Evolutionary conservation across 441 rosid species (phyloP).

Genomic region (Kokia cookei): DNA sequence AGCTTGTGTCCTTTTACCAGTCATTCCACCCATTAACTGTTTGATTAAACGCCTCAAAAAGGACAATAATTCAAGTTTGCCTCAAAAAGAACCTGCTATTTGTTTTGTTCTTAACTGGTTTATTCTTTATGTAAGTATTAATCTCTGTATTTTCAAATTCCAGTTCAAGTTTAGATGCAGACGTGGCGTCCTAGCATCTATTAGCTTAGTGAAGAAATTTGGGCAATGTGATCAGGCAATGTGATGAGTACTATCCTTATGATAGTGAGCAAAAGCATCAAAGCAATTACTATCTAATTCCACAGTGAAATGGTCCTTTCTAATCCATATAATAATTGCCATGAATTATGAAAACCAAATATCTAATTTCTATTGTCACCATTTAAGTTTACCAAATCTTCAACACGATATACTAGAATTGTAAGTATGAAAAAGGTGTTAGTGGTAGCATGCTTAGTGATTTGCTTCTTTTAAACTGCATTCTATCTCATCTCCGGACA

Average conservation of each 20-base stretch:
- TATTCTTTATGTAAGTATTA: too few species aligned
- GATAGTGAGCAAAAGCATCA: background rate
- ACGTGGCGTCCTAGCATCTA: too few species aligned
- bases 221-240: too few species aligned
- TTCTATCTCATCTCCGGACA: background rate
- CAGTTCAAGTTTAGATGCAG: too few species aligned
- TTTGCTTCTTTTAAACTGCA: background rate
- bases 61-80: too few species aligned
- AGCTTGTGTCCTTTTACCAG: too few species aligned
- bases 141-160: too few species aligned
- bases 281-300: background rate
- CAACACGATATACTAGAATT: background rate
- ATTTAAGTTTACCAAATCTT: background rate
- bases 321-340: background rate
- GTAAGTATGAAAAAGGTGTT: background rate
- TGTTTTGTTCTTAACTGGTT: too few species aligned
- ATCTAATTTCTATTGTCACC: background rate
- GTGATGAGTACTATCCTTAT: background rate
- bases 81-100: too few species aligned
- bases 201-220: too few species aligned
- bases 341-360: background rate
- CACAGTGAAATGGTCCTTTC: background rate
- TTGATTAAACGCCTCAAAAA: too few species aligned
- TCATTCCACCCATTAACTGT: too few species aligned
- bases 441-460: background rate